phyloP scores from a whole-genome alignment of 2,329 filamentous ascomycete species.

The Fusarium keratoplasticum region DNA sequence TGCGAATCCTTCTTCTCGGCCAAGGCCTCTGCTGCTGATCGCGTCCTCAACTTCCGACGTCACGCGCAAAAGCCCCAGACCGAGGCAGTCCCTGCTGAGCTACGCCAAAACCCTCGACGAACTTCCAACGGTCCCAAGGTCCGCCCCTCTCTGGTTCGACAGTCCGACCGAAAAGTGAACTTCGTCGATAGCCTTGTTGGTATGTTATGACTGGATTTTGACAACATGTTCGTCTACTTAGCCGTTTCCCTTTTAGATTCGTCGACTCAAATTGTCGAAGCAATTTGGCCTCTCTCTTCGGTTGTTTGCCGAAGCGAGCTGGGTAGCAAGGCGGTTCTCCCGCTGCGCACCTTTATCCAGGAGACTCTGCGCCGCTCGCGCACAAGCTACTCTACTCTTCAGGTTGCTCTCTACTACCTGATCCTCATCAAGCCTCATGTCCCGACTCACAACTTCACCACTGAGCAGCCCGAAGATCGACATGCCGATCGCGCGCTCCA shows the following conservation, averaged over 20 bases:
- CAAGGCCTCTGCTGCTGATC: slow-evolving; percentile 37
- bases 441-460: slow-evolving; percentile 84
- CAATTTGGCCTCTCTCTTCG: slow-evolving; percentile 94
- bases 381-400: slow-evolving; percentile 96
- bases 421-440: slow-evolving; percentile 93
- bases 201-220: slow-evolving; percentile 68
- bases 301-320: slow-evolving; percentile 79
- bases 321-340: slow-evolving; percentile 81
- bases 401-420: slow-evolving; percentile 96
- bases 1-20: slow-evolving; percentile 57
- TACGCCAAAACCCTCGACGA: slow-evolving; percentile 73
- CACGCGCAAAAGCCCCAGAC: slow-evolving; percentile 45
- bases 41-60: slow-evolving; percentile 38
- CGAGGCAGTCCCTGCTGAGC: slow-evolving; percentile 66
- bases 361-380: slow-evolving; percentile 94
- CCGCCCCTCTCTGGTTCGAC: slow-evolving; percentile 83
- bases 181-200: slow-evolving; percentile 98
- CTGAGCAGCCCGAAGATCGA: slow-evolving; percentile 82
- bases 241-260: slow-evolving; percentile 75
- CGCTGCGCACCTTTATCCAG: slow-evolving; percentile 95
- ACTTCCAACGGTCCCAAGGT: slow-evolving; percentile 66
- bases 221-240: slow-evolving; percentile 46
- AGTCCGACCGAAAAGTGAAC: slow-evolving; percentile 91
- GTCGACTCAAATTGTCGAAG: slow-evolving; percentile 95
- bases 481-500: slow-evolving; percentile 84